Conservation (phyloP, 2,329 filamentous ascomycete genomes). For the Monosporascus sp. region DNA sequence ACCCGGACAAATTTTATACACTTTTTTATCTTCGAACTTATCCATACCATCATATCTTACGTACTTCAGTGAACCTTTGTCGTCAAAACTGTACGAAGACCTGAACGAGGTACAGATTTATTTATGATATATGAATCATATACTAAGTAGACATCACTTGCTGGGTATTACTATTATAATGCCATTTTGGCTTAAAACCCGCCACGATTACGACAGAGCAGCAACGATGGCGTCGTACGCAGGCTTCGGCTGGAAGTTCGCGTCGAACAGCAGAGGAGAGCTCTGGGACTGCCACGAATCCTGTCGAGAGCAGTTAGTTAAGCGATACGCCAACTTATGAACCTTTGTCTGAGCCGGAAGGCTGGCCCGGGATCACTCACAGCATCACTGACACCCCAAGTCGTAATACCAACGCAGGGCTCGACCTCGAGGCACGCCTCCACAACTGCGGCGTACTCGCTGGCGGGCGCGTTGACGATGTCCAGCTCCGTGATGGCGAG, state of each 20-base stretch:
- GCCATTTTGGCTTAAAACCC: neutral
- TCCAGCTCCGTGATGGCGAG: constrained; percentile 54
- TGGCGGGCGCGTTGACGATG: constrained; percentile 38
- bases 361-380: constrained; percentile 4
- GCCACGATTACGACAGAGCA: constrained; percentile 4
- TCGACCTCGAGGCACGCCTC: constrained; percentile 40
- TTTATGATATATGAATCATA: no score
- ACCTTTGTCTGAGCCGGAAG: no score
- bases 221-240: constrained; percentile 12
- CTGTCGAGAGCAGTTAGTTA: constrained; percentile 1
- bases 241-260: constrained; percentile 10
- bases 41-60: no score
- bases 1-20: no score
- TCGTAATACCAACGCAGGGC: constrained; percentile 47
- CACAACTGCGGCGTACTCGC: constrained; percentile 37
- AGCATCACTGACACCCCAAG: constrained; percentile 30
- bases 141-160: neutral
- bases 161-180: neutral
- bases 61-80: no score
- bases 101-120: no score
- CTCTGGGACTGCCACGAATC: constrained; percentile 13
- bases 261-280: constrained; percentile 11
- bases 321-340: neutral
- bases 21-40: no score
- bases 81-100: no score